Conservation (phyloP, 441 rosid genomes). For the Gossypium gossypioides region DNA sequence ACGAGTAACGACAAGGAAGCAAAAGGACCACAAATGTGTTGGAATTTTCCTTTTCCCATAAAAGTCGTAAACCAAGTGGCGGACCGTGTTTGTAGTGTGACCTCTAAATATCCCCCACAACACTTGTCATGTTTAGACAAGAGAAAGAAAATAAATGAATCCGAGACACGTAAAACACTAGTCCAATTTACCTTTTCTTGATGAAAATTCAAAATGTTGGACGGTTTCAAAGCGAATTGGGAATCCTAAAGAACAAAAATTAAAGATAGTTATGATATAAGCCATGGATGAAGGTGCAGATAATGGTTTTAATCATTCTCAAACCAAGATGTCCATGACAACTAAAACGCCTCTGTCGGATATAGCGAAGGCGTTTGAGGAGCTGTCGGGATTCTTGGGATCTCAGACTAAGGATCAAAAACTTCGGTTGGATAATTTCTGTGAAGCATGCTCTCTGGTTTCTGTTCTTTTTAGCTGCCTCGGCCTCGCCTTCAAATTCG, state of each 20-base stretch:
- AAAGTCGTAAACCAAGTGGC: neutral
- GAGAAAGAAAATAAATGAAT: neutral
- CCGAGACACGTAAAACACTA: neutral
- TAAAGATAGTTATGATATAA: neutral
- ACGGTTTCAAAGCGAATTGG: neutral
- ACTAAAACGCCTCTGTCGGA: slow-evolving; percentile 35
- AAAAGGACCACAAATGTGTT: neutral
- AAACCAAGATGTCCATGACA: slow-evolving; percentile 8
- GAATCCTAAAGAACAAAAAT: neutral
- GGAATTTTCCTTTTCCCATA: neutral
- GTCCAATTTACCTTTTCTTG: neutral
- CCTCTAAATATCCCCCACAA: neutral
- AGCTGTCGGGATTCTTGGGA: slow-evolving; percentile 30
- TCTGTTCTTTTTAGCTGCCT: slow-evolving; percentile 67
- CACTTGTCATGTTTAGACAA: neutral
- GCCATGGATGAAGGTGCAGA: slow-evolving; percentile 15
- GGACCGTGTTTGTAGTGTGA: neutral
- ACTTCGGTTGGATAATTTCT: slow-evolving; percentile 53
- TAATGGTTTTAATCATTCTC: slow-evolving; percentile 26
- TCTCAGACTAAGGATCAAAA: slow-evolving; percentile 22
- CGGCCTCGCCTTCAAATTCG: slow-evolving; percentile 85
- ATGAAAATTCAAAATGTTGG: neutral
- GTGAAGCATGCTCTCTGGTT: slow-evolving; percentile 63
- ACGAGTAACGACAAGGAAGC: neutral
- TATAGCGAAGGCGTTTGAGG: slow-evolving; percentile 67